These are phyloP conservation scores for Aspergillus pseudoterreus DNA, from an alignment of 2,329 filamentous ascomycete genomes.

Conservation along the genomic window DNA sequence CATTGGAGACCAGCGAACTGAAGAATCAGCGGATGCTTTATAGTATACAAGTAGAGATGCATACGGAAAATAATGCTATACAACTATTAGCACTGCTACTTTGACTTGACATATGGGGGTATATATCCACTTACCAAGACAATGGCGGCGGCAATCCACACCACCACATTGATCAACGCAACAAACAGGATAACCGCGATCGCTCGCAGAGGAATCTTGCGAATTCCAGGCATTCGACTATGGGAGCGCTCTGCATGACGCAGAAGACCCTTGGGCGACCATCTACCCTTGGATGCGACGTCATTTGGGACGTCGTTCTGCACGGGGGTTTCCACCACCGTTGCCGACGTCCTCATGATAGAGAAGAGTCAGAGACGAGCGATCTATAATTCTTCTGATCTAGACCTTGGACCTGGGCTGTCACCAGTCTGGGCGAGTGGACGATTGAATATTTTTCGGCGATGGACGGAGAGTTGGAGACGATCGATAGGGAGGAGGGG, in stretches of 20 bases:
- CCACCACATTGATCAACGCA: slow-evolving; percentile 51
- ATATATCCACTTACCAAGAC: slow-evolving; percentile 46
- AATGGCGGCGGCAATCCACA: slow-evolving; percentile 57
- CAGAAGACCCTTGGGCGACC: slow-evolving; percentile 29
- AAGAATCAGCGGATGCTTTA: neutral
- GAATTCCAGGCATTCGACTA: slow-evolving; percentile 51
- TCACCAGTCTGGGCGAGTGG: neutral
- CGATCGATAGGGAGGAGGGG: neutral
- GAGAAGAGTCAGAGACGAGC: neutral
- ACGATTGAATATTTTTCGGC: neutral
- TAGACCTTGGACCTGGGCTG: neutral
- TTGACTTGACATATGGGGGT: too few species aligned
- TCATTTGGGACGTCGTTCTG: neutral
- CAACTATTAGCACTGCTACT: slow-evolving; percentile 8
- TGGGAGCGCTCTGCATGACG: slow-evolving; percentile 46
- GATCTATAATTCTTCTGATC: neutral
- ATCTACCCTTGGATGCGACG: slow-evolving; percentile 20
- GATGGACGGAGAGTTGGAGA: neutral
- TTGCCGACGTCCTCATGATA: too few species aligned
- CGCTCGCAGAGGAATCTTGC: slow-evolving; percentile 54
- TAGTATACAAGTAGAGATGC: slow-evolving; percentile 9
- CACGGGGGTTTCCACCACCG: neutral
- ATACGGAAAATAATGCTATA: slow-evolving; percentile 36
- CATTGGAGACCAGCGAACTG: slow-evolving; percentile 68
- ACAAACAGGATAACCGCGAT: slow-evolving; percentile 56